Evolutionary conservation across 768 basidiomycete genomes (phyloP), one percentile per base, ranked within the genome.

Genomic region (Coprinellus aureogranulatus): DNA sequence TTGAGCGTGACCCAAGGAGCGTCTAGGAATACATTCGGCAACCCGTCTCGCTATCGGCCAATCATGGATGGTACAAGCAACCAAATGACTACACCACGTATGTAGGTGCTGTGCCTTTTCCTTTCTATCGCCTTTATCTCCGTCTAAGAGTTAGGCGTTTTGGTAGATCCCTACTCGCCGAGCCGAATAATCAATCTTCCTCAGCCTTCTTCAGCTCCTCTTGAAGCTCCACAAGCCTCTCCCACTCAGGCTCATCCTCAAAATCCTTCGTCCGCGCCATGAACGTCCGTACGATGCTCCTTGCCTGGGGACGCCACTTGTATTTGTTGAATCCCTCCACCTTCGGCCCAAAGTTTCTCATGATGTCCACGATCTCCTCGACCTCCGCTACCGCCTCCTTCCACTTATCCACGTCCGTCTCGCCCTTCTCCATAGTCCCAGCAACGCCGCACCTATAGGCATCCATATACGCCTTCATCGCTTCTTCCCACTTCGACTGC

Each of bases 191-290:
- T 34, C 34, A 57, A 14, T 66, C 44, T 50, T 65, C 64, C 12
- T 63, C 60, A 44, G 68, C 73, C 46, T 75, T 78, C 63, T 80
- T 80, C 59, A 90, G 64, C 50, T 91, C 89, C 41, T 87, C 85
- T 65, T 85, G 75, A 64, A 94, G 69, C 59, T 79, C 82, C 64
- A 78, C 76, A 66, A 98, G 75, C 60, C 77, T 76, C 26, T 75
- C 68, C 88, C 90, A 98, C 75, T 93, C 94, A 3, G 86, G 81
- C 69, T 97, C 91, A 52, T 94, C 94, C 70, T 89, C 90, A 62
- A 94, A 98, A 39, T 86, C 91, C 70, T 78, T 87, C 58, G 91
- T 92, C 59, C 91, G 78, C 6, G 90, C 95, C 73, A 92, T 81
- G 72, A 98, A 98, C 52, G 87, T 89, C 72, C 95, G 79, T 58